phyloP scores from a whole-genome alignment of 257 asterid species.

The Scutellaria minor region DNA sequence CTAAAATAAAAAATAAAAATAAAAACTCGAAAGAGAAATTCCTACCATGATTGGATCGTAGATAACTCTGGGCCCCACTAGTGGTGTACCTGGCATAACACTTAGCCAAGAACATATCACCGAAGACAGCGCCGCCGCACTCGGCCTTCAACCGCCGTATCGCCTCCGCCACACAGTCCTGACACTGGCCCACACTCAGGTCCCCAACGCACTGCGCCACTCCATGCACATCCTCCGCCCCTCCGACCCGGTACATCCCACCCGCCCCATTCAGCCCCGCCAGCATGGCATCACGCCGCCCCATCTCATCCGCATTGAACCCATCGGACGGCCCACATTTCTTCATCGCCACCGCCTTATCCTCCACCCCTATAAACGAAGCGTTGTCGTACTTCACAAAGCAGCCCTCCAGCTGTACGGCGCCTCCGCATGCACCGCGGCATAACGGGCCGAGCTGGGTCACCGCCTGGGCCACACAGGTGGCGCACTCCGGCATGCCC shows the following conservation, averaged over 20 bases:
- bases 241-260: constrained; percentile 74
- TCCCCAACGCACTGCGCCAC: constrained; percentile 97
- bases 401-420: constrained; percentile 82
- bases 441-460: constrained; percentile 61
- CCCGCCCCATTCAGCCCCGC: constrained; percentile 64
- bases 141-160: constrained; percentile 73
- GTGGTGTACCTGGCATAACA: constrained; percentile 89
- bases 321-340: constrained; percentile 92
- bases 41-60: constrained; percentile 63
- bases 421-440: constrained; percentile 73
- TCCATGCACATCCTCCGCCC: constrained; percentile 71
- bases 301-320: constrained; percentile 49
- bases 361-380: constrained; percentile 72
- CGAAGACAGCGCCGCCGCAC: constrained; percentile 88
- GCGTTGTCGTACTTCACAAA: constrained; percentile 77
- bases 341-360: constrained; percentile 80
- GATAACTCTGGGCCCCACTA: constrained; percentile 61
- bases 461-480: constrained; percentile 76
- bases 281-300: constrained; percentile 72
- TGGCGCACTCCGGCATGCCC: constrained; percentile 92
- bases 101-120: constrained; percentile 89
- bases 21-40: not conserved
- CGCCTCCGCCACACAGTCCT: constrained; percentile 85
- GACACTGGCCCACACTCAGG: constrained; percentile 73
- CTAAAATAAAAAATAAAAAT: no score